Percentiles rank a stretch among this genome's conserved stretches.
Conservation (phyloP, 2,329 filamentous ascomycete species). For the Pseudogymnoascus sp. region DNA sequence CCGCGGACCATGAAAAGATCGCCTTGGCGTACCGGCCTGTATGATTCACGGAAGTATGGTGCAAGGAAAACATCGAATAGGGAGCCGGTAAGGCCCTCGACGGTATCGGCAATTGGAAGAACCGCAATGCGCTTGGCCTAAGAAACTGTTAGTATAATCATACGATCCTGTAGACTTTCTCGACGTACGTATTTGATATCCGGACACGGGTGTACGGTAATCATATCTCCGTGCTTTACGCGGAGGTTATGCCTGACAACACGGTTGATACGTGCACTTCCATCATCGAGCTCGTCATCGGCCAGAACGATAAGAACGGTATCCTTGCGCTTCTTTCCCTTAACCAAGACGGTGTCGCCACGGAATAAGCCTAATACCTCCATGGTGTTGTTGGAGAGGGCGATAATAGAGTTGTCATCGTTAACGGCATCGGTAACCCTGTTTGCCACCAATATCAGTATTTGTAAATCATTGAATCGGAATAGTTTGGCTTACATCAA, state of each 20-base stretch:
- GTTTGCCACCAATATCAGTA: conserved; percentile 27
- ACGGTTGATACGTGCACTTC: conserved; percentile 94
- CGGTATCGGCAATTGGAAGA: conserved; percentile 93
- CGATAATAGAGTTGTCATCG: conserved; percentile 99
- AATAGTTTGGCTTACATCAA: conserved; percentile 62
- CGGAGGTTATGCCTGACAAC: conserved; percentile 97
- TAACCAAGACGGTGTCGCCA: conserved; percentile 93
- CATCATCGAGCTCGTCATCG: conserved; percentile 96
- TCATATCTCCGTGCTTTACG: conserved; percentile 96
- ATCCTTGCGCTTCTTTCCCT: conserved; percentile 99
- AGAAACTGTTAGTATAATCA: conserved; percentile 19
- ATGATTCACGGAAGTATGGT: conserved; percentile 98
- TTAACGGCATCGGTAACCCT: conserved; percentile 97
- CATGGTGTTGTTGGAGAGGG: conserved; percentile 97
- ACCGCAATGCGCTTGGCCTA: conserved; percentile 98
- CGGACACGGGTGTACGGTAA: conserved; percentile 94
- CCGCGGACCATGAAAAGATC: conserved; percentile 96
- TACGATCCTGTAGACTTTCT: background rate
- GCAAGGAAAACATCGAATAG: conserved; percentile 99
- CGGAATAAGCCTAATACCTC: conserved; percentile 97
- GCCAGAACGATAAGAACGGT: conserved; percentile 95
- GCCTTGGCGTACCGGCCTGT: conserved; percentile 92
- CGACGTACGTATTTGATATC: conserved; percentile 97
- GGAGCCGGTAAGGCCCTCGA: conserved; percentile 94
- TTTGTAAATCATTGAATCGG: conserved; percentile 15